phyloP scores from a whole-genome alignment of 2,329 filamentous ascomycete species.

The Alternaria tenuissima region DNA sequence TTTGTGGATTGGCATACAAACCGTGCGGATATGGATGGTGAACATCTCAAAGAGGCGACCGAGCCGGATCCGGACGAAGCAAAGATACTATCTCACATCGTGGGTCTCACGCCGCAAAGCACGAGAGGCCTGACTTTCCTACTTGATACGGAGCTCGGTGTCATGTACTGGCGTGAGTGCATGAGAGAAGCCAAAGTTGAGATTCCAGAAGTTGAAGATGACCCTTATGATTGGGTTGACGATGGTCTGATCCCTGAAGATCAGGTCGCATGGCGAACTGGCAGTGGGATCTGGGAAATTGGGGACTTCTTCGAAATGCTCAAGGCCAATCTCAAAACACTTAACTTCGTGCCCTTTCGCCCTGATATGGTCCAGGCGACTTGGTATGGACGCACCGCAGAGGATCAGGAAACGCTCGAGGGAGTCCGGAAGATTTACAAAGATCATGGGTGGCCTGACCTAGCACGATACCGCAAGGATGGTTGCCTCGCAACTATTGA shows the following conservation, averaged over 20 bases:
- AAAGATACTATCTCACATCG: conserved; percentile 16
- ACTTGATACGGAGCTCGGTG: conserved; percentile 19
- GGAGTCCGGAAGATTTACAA: conserved; percentile 17
- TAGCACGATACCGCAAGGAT: conserved; percentile 10
- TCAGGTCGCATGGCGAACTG: conserved; percentile 18
- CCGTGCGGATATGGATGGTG: conserved; percentile 1
- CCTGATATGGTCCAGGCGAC: background rate
- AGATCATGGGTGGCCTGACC: conserved; percentile 20
- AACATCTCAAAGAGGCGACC: background rate
- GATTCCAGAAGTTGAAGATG: background rate
- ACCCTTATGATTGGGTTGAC: conserved; percentile 6
- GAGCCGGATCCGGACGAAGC: conserved; percentile 4
- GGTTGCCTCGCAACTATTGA: conserved; percentile 6
- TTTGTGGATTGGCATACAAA: background rate
- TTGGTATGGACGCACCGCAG: no score
- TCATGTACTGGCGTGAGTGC: conserved; percentile 19
- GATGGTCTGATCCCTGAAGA: background rate
- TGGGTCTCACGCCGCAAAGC: conserved; percentile 3
- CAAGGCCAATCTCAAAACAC: conserved; percentile 13
- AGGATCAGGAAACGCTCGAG: background rate
- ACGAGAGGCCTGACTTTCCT: conserved; percentile 10
- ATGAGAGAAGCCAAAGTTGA: background rate
- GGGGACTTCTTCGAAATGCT: conserved; percentile 22
- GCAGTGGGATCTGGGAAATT: conserved; percentile 16
- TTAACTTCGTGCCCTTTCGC: conserved; percentile 19